phyloP scores from a whole-genome alignment of 805 yeast species.

The Teunomyces atbi region DNA sequence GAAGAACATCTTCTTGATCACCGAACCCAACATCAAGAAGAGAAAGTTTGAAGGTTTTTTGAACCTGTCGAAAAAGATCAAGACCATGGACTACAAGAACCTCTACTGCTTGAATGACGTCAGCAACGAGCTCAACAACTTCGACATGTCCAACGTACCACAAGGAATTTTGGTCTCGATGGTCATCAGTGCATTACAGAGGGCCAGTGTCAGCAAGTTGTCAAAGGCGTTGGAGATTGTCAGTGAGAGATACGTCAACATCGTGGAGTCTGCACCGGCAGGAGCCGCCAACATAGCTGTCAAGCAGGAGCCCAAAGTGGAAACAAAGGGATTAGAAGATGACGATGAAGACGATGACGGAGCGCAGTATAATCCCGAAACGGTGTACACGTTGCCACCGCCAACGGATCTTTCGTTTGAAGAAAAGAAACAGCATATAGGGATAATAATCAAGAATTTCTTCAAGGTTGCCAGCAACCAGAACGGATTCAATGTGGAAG shows the following conservation, averaged over 20 bases:
- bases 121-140: slow-evolving; percentile 57
- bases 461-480: slow-evolving; percentile 45
- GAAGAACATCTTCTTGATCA: slow-evolving; percentile 33
- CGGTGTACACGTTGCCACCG: slow-evolving; percentile 52
- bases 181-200: slow-evolving; percentile 64
- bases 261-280: slow-evolving; percentile 16
- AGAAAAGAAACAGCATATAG: slow-evolving; percentile 58
- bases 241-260: slow-evolving; percentile 59
- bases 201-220: slow-evolving; percentile 51
- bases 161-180: slow-evolving; percentile 60
- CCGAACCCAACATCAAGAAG: slow-evolving; percentile 33
- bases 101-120: slow-evolving; percentile 67
- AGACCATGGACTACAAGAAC: slow-evolving; percentile 48
- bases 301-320: slow-evolving; percentile 8
- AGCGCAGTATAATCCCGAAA: slow-evolving; percentile 37
- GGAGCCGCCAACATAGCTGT: slow-evolving; percentile 3
- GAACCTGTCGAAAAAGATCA: slow-evolving; percentile 29
- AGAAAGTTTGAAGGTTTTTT: slow-evolving; percentile 43
- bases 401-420: slow-evolving; percentile 53
- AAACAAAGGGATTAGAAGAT: slow-evolving; percentile 11
- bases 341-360: slow-evolving; percentile 15
- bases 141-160: slow-evolving; percentile 71
- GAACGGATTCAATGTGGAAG: slow-evolving; percentile 10
- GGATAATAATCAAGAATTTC: slow-evolving; percentile 57
- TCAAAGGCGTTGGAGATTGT: slow-evolving; percentile 69